These are phyloP conservation scores for Saccharomycopsis sp. DNA, from an alignment of 805 yeast species.

Conservation along the genomic window DNA sequence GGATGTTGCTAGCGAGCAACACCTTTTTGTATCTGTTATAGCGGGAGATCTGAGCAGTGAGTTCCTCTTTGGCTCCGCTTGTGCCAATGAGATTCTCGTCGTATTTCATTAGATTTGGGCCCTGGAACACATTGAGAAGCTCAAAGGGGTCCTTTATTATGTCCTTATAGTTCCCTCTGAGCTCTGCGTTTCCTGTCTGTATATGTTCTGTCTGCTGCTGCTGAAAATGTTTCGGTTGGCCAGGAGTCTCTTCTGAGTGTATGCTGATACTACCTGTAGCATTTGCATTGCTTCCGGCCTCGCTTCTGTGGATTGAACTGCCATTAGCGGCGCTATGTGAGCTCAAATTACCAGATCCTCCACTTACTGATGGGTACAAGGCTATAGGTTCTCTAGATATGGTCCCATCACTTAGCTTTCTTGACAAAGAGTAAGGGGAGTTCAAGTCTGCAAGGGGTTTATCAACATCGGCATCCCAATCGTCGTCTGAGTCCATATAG, in stretches of 20 bases:
- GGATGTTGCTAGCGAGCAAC: conserved; percentile 43
- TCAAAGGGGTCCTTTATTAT: conserved; percentile 28
- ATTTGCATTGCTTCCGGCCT: conserved; percentile 25
- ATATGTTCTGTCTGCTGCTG: conserved; percentile 2
- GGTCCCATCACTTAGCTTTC: conserved; percentile 27
- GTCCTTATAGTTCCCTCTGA: conserved; percentile 6
- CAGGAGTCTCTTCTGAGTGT: background rate
- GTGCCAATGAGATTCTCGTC: conserved; percentile 31
- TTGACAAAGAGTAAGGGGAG: background rate
- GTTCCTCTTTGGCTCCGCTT: conserved; percentile 42
- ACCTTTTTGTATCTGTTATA: conserved; percentile 62
- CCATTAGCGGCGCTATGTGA: conserved; percentile 25
- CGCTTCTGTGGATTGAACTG: conserved; percentile 23
- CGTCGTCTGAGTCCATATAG: conserved; percentile 77
- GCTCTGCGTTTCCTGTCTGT: background rate
- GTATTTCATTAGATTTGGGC: conserved; percentile 34
- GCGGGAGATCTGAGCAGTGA: conserved; percentile 54
- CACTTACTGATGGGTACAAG: background rate
- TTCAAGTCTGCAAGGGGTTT: conserved; percentile 23
- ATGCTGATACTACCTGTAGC: conserved; percentile 18
- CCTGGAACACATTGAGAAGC: conserved; percentile 34
- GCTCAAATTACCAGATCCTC: conserved; percentile 10
- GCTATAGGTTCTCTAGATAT: conserved; percentile 27
- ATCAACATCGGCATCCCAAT: conserved; percentile 81
- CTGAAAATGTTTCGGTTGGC: background rate